Base-by-base conservation (phyloP, 2,329 filamentous ascomycete species). In the Didymella sp. region DNA sequence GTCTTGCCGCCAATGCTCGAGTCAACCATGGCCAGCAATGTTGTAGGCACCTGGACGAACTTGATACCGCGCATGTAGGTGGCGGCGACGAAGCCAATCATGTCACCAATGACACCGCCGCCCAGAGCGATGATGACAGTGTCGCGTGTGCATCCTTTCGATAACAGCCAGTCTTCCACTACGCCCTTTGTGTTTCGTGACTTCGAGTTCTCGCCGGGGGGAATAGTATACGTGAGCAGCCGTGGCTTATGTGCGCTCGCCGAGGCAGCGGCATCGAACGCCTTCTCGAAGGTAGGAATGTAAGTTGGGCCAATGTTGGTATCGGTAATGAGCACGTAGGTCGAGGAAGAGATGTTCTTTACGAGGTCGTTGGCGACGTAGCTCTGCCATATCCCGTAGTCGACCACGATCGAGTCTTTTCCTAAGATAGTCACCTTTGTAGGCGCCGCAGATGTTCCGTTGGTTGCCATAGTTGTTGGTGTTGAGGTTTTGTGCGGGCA, bases 1-100 rank as follows among this genome's bases (percentile, higher is more conserved):
- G 95, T 99, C 83, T 99, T 99, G 62, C 95, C 95, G 60, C 95
- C 95, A 73, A 99, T 98, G 33, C 92, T 96, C 42, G 94, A 98
- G 78, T 99, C 95, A 38, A 99, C 95, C 95, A 99, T 99, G 62
- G 95, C 87, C 50, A 99, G 83, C 55, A 99, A 82, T 0, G 93
- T 96, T 9, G 95, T 99, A 1, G 95, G 95, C 43, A 99, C 93
- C 78, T 99, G 95, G 38, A 97, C 92, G 74, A 96, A 96, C 66
- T 91, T 91, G 61, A 99, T 89, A 53, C 95, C 95, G 66, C 95
- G 89, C 95, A 99, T 99, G 79, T 98, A 99, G 33, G 95, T 99
- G 35, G 95, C 92, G 21, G 95, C 95, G 48, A 98, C 92, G 75
- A 96, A 99, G 49, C 95, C 95, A 62, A 96, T 93, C 89, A 99